A percentile compares a stretch with the other conserved stretches of the same genome.
phyloP scores from a whole-genome alignment of 2,329 filamentous ascomycete genomes.

The Polychaeton citri region DNA sequence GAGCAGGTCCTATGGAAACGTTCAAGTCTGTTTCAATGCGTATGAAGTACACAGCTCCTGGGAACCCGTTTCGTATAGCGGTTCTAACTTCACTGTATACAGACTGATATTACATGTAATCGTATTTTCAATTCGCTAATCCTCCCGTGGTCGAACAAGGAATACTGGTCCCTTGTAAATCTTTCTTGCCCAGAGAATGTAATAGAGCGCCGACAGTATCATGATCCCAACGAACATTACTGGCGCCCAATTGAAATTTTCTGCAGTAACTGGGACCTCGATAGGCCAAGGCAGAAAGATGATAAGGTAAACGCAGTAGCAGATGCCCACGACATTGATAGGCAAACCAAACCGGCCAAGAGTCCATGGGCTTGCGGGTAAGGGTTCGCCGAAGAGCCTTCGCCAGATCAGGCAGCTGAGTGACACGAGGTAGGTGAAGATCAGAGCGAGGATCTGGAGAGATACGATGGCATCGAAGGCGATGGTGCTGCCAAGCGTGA shows the following conservation, averaged over 20 bases:
- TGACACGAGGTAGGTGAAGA: constrained; percentile 31
- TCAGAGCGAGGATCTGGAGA: constrained; percentile 36
- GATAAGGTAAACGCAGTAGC: constrained; percentile 19
- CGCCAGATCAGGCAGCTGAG: constrained; percentile 4
- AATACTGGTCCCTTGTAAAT: background rate
- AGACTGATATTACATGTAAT: too few species aligned
- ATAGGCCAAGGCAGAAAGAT: constrained; percentile 3
- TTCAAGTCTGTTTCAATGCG: too few species aligned
- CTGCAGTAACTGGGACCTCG: background rate
- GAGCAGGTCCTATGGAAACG: too few species aligned
- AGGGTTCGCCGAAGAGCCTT: background rate
- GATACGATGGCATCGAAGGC: constrained; percentile 42
- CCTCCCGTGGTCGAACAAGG: background rate
- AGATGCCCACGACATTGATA: constrained; percentile 14
- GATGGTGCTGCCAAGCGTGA: constrained; percentile 37
- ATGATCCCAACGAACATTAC: background rate
- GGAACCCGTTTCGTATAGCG: too few species aligned
- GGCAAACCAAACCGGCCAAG: constrained; percentile 12
- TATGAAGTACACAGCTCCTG: too few species aligned
- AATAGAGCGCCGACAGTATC: background rate
- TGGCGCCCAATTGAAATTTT: background rate
- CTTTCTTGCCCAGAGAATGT: background rate
- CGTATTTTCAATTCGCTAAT: background rate
- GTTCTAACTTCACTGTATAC: too few species aligned
- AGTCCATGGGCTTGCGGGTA: constrained; percentile 11